Evolutionary conservation across 176 grass and related monocot species (phyloP), one percentile per base, ranked within the genome.

Genomic region (Cenchrus americanus): DNA sequence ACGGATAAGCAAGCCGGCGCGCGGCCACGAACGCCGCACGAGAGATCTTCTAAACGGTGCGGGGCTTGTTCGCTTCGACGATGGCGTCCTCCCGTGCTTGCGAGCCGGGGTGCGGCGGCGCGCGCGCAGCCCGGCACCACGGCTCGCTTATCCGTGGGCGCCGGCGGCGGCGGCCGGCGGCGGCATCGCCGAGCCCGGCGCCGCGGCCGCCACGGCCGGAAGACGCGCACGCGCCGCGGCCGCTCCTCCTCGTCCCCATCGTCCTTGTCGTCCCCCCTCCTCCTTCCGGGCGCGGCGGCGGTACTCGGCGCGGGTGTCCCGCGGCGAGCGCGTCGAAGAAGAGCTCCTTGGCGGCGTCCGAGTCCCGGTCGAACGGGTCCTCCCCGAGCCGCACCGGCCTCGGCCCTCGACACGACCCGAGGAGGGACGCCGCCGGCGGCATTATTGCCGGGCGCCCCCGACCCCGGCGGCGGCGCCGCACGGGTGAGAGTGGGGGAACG

Each of bases 41-140:
- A 23, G 7, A 79, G 3, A 58, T 58, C 21, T 22, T 41, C 77
- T 48, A 85, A 7, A 15, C 8, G 13, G 8, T 55, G 26, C 2
- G 43, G 12, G n/a, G 27, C 75, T 79, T 42, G 52, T 3, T 12
- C 53, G 18, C 40, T 0, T 34, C 12, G 81, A 6, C 49, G 64
- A 8, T 8, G 71, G 34, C 40, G 62, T 30, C 76, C 26, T 26
- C 26, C 40, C 30, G 19, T 22, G 5, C 61, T 22, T 34, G 68
- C 21, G 5, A n/a, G 24, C 7, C 19, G 62, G 64, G 58, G n/a
- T 62, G 85, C 72, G 53, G 27, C 76, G 81, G 87, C 86, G 81
- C 67, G 58, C 75, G 18, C 66, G 67, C n/a, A 47, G 47, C 18
- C 77, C 18, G 67, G 18, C 77, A 80, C 62, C 4, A 52, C 13